Conservation (phyloP, 2,329 filamentous ascomycete species). For the Grosmannia huntii region DNA sequence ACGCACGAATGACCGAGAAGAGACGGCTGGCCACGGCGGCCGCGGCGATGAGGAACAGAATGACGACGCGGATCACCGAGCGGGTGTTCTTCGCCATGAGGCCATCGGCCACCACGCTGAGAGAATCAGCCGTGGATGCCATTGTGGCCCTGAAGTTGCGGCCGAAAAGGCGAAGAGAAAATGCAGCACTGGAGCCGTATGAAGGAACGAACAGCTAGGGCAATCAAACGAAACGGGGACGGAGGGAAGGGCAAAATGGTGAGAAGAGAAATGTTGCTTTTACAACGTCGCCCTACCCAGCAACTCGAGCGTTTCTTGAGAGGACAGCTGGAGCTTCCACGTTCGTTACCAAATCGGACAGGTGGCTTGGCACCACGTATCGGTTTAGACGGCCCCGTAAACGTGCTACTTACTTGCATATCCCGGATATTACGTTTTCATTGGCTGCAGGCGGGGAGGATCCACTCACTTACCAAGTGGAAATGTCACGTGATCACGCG, state of each 20-base stretch:
- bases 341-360: conserved; percentile 2
- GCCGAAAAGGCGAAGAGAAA: conserved; percentile 12
- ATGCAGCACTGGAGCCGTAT: conserved; percentile 2
- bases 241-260: not conserved
- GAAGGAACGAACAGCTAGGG: not conserved
- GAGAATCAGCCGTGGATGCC: conserved; percentile 15
- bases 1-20: conserved; percentile 95
- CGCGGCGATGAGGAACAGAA: conserved; percentile 80
- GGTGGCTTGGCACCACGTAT: conserved; percentile 4
- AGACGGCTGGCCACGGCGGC: conserved; percentile 86
- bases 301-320: not conserved
- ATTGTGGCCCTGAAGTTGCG: conserved; percentile 27
- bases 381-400: not conserved
- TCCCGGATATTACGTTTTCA: not conserved
- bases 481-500: not conserved
- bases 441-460: not conserved
- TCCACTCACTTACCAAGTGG: not conserved
- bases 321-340: conserved; percentile 7
- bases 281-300: not conserved
- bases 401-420: not conserved
- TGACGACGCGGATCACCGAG: conserved; percentile 75
- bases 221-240: not conserved
- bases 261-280: not conserved
- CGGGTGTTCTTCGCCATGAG: conserved; percentile 70
- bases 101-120: conserved; percentile 58